Percentiles rank a stretch among this genome's conserved stretches.
Evolutionary conservation across 305 asterid genomes (phyloP).

Genomic region (Coffea humblotiana): DNA sequence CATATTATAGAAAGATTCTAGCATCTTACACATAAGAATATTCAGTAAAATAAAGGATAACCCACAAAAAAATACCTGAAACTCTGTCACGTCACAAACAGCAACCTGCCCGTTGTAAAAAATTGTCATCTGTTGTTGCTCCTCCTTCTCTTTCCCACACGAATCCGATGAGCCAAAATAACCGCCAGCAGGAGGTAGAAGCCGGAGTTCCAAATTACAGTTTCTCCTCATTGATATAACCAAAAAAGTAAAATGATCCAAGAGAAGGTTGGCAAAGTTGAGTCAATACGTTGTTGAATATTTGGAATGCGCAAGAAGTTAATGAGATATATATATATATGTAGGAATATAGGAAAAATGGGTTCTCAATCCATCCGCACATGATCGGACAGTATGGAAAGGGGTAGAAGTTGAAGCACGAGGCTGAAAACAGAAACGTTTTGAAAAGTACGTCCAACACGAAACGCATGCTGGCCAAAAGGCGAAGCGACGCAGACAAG

Average conservation of each 20-base stretch:
- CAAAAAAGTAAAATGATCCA: too few relatives aligned
- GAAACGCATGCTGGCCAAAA: slow-evolving; percentile 5
- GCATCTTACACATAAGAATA: too few relatives aligned
- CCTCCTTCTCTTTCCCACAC: slow-evolving; percentile 37
- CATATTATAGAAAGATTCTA: too few relatives aligned
- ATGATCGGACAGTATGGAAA: too few relatives aligned
- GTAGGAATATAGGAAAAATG: neutral
- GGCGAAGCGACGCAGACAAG: neutral
- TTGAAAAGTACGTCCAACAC: slow-evolving; percentile 7
- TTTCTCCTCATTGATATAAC: slow-evolving; percentile 41
- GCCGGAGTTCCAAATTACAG: slow-evolving; percentile 63
- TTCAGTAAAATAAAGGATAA: too few relatives aligned
- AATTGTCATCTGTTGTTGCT: slow-evolving; percentile 42
- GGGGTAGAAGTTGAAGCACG: neutral
- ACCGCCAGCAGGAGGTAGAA: slow-evolving; percentile 40
- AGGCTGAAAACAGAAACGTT: slow-evolving; percentile 1
- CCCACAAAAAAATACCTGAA: slow-evolving; percentile 45
- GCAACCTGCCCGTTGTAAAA: slow-evolving; percentile 56
- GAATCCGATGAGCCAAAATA: slow-evolving; percentile 15
- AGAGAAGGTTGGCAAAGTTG: too few relatives aligned
- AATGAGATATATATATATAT: too few relatives aligned
- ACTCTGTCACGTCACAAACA: slow-evolving; percentile 55
- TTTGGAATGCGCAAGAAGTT: neutral
- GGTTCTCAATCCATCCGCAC: too few relatives aligned
- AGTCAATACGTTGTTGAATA: neutral